Evolutionary conservation across 805 yeast species (phyloP), one percentile per base, ranked within the genome.

Genomic region (Metschnikowia reukaufii): DNA sequence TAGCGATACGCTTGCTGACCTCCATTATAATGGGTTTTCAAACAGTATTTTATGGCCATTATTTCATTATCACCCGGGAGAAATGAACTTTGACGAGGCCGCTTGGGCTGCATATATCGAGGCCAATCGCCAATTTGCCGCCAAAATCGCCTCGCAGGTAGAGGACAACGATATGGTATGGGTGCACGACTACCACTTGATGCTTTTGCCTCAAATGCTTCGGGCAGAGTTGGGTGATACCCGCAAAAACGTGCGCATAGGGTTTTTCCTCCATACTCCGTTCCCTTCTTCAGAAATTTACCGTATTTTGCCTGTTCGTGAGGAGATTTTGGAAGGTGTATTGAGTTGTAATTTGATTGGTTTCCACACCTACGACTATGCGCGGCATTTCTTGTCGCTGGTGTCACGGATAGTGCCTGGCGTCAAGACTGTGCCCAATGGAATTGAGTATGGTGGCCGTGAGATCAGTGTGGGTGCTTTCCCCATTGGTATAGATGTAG

Each of bases 401-500:
- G 96, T 94, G 9, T 84, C 90, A 49, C 77, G 96, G 47, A 86
- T 94, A 16, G 76, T 94, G 44, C 52, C 67, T 6, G 79, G 87
- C 50, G 81, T 90, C 6, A 84, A 83, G 42, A 90, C 97, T 0
- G 74, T 86, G 50, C 99, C 99, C 3, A 91, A 90, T 54, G 96
- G 97, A 16, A 87, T 94, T 16, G 84, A 85, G 51, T 88, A 77
- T 62, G 73, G 82, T 36, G 87, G 88, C 23, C 73, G 92, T 42
- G 80, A 81, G 50, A 92, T 94, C 38, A 81, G 82, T 23, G 89
- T 94, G 30, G 97, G 97, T 19, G 97, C 98, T 0, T 92, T 91
- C 78, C 99, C 99, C n/a, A 94, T 94, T 56, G 99, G 99, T 48
- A 94, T 94, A 50, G 99, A 94, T 62, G 96, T 90, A 18, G 96